Conservation (phyloP, 2,329 filamentous ascomycete species). For the Chaetoscypha palmicola region DNA sequence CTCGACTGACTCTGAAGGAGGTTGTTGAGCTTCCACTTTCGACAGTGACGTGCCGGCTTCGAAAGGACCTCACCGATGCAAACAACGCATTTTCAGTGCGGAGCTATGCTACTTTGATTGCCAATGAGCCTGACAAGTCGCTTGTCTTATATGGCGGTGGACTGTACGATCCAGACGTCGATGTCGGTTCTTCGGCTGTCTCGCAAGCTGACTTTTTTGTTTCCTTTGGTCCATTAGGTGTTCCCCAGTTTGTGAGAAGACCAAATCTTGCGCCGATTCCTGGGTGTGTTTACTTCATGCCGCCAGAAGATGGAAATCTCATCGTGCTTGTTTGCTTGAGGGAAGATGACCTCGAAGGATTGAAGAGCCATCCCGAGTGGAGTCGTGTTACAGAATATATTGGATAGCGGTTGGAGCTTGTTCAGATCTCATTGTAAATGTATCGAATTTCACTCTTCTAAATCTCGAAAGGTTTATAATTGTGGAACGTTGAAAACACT, state of each 20-base stretch:
- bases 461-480: too few species aligned
- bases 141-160: neutral
- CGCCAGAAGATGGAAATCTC: neutral
- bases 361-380: neutral
- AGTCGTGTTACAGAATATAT: neutral
- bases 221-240: neutral
- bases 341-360: neutral
- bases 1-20: neutral
- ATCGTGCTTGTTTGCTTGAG: neutral
- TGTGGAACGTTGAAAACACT: too few species aligned
- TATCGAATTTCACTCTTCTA: too few species aligned
- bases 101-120: neutral
- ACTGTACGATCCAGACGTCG: neutral
- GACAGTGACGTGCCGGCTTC: neutral
- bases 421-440: too few species aligned
- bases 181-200: neutral
- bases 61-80: neutral
- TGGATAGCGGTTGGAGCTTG: too few species aligned
- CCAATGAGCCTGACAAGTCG: neutral
- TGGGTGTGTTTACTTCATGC: neutral
- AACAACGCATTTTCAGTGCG: neutral
- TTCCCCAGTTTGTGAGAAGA: neutral
- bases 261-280: neutral
- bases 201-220: neutral
- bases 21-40: neutral